These are phyloP conservation scores for Curvularia eragrostidis DNA, from an alignment of 2,329 filamentous ascomycete genomes.

Conservation along the genomic window DNA sequence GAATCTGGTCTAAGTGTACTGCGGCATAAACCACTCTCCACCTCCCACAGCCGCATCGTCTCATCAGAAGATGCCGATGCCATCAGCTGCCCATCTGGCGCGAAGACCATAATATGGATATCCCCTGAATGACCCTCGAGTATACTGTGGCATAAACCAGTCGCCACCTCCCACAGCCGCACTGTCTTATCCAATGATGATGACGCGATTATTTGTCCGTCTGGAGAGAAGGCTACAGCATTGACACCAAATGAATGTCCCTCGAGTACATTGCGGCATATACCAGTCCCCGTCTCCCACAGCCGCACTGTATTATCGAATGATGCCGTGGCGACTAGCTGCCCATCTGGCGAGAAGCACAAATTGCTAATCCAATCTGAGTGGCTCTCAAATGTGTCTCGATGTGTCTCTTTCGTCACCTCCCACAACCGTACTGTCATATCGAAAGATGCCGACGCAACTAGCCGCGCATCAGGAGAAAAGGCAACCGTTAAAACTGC, in stretches of 20 bases:
- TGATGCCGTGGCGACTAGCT: slow-evolving; percentile 6
- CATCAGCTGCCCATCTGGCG: slow-evolving; percentile 16
- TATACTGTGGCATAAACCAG: background rate
- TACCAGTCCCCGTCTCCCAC: background rate
- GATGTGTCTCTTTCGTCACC: background rate
- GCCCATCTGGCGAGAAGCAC: slow-evolving; percentile 11
- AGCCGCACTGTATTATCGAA: slow-evolving; percentile 1
- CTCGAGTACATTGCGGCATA: background rate
- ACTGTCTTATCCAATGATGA: background rate
- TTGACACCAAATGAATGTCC: background rate
- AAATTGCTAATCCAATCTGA: no score
- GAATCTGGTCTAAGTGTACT: background rate
- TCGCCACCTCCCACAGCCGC: slow-evolving; percentile 7
- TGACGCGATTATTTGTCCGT: background rate
- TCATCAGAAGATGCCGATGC: background rate
- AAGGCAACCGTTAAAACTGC: background rate
- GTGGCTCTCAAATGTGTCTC: slow-evolving; percentile 6
- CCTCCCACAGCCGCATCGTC: background rate
- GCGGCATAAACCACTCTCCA: background rate
- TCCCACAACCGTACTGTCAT: background rate
- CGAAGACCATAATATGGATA: background rate
- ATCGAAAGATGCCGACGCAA: background rate
- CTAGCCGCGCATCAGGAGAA: slow-evolving; percentile 17
- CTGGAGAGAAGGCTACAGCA: background rate
- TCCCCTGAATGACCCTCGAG: slow-evolving; percentile 11